Conservation (phyloP, 108 stramenopile genomes). For the Nitzschia sp. region DNA sequence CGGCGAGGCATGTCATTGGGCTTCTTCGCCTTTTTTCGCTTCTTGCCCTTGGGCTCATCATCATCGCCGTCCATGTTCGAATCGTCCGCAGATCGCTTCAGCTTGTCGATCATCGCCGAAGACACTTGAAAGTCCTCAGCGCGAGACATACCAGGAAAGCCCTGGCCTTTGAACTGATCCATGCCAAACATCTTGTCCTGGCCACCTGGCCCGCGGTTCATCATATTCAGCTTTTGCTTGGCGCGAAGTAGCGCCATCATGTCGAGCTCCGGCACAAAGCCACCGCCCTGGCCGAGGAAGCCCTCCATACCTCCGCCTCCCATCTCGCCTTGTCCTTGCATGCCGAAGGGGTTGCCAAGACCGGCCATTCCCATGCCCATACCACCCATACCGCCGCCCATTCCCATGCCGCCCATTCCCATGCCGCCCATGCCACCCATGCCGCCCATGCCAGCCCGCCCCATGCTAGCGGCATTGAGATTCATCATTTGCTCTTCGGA, state of each 20-base stretch:
- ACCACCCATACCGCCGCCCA: constrained; percentile 12
- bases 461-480: constrained; percentile 4
- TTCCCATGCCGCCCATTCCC: constrained; percentile 14
- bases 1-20: constrained; percentile 34
- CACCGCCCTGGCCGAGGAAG: constrained; percentile 5
- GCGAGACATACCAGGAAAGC: neutral
- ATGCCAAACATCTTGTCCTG: constrained; percentile 10
- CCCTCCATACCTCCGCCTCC: constrained; percentile 9
- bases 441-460: neutral
- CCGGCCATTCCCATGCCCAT: constrained; percentile 14
- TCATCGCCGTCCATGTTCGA: neutral
- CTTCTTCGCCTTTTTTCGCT: constrained; percentile 40
- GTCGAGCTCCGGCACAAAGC: constrained; percentile 22
- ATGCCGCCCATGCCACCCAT: constrained; percentile 14
- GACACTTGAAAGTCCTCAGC: constrained; percentile 17
- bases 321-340: constrained; percentile 19
- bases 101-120: constrained; percentile 12
- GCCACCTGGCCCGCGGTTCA: constrained; percentile 18
- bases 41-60: constrained; percentile 22
- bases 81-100: constrained; percentile 5
- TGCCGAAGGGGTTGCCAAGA: constrained; percentile 15
- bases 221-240: constrained; percentile 38
- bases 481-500: constrained; percentile 20
- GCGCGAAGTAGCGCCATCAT: constrained; percentile 36
- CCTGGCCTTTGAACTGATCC: constrained; percentile 11